Evolutionary conservation across 2,329 filamentous ascomycete genomes (phyloP).

Genomic region (Ophiostoma triangulosporum): DNA sequence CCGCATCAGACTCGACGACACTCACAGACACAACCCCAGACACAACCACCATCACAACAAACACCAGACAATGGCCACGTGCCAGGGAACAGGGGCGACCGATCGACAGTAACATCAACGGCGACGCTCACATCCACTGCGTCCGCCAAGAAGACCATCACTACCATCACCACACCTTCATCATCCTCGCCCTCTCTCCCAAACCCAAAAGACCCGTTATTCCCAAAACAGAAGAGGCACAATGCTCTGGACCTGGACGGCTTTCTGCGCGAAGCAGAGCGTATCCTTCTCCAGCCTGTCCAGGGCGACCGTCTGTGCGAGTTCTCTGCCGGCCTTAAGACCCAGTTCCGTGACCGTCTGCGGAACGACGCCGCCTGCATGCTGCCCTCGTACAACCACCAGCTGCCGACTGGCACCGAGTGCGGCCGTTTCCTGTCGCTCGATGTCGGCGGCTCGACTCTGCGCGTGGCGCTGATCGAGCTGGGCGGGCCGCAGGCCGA

Average conservation of each 20-base stretch:
- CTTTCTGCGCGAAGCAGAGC: slow-evolving; percentile 44
- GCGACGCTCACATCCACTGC: not conserved
- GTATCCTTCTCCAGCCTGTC: slow-evolving; percentile 34
- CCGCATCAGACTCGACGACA: no score
- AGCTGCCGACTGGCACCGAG: slow-evolving; percentile 47
- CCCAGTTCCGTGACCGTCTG: slow-evolving; percentile 41
- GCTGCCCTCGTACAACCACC: slow-evolving; percentile 53
- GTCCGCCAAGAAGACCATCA: not conserved
- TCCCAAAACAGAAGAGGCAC: not conserved
- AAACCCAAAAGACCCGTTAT: not conserved
- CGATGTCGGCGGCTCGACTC: slow-evolving; percentile 56
- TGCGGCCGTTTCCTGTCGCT: slow-evolving; percentile 46
- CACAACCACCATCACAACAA: not conserved
- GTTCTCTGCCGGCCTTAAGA: slow-evolving; percentile 37
- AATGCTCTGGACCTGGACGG: slow-evolving; percentile 22
- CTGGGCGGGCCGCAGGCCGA: slow-evolving; percentile 34
- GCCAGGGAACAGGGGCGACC: not conserved
- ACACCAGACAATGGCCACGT: not conserved
- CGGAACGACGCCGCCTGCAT: slow-evolving; percentile 42
- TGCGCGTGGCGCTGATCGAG: slow-evolving; percentile 51
- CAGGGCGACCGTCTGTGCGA: slow-evolving; percentile 29
- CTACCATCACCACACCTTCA: not conserved
- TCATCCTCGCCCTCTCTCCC: slow-evolving; percentile 2
- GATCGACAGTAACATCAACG: not conserved
- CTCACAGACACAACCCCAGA: not conserved